A percentile compares a stretch with the other conserved stretches of the same genome.
These are phyloP conservation scores for Aspergillus olivimuriae DNA, from an alignment of 495 filamentous ascomycete genomes.

Conservation along the genomic window DNA sequence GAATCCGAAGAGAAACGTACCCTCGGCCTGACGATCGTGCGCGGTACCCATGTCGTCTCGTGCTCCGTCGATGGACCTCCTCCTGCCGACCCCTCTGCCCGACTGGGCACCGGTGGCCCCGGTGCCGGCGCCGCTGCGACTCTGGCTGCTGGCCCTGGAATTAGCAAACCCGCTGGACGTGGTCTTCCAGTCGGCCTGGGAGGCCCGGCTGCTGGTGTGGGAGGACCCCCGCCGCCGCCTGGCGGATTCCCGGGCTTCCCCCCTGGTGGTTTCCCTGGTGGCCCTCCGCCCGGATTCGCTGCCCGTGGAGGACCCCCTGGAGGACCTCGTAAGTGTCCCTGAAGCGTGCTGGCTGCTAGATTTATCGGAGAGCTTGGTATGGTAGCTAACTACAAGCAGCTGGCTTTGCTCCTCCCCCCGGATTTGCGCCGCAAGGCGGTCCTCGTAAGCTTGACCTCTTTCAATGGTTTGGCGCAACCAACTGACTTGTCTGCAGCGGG, in stretches of 20 bases:
- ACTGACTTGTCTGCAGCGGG: too few species aligned
- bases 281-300: slow-evolving; percentile 67
- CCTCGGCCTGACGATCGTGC: slow-evolving; percentile 88
- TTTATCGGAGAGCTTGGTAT: neutral
- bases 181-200: slow-evolving; percentile 82
- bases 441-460: slow-evolving; percentile 47
- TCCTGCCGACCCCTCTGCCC: slow-evolving; percentile 86
- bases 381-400: slow-evolving; percentile 25
- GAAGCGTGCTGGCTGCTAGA: neutral
- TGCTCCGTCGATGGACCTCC: slow-evolving; percentile 94
- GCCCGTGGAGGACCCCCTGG: slow-evolving; percentile 64
- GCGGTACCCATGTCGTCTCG: slow-evolving; percentile 87
- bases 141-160: slow-evolving; percentile 78
- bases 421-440: slow-evolving; percentile 53
- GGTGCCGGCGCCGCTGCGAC: slow-evolving; percentile 57
- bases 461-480: too few species aligned
- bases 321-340: slow-evolving; percentile 52
- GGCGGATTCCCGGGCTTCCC: slow-evolving; percentile 52
- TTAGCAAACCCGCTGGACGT: slow-evolving; percentile 85
- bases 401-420: slow-evolving; percentile 59
- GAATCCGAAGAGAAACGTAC: slow-evolving; percentile 96
- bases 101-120: slow-evolving; percentile 72
- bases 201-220: slow-evolving; percentile 86
- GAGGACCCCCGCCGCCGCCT: slow-evolving; percentile 63
- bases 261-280: slow-evolving; percentile 61